Evolutionary conservation across 2,329 filamentous ascomycete genomes (phyloP), one percentile per base, ranked within the genome.

Genomic region (Aspergillus sp.): DNA sequence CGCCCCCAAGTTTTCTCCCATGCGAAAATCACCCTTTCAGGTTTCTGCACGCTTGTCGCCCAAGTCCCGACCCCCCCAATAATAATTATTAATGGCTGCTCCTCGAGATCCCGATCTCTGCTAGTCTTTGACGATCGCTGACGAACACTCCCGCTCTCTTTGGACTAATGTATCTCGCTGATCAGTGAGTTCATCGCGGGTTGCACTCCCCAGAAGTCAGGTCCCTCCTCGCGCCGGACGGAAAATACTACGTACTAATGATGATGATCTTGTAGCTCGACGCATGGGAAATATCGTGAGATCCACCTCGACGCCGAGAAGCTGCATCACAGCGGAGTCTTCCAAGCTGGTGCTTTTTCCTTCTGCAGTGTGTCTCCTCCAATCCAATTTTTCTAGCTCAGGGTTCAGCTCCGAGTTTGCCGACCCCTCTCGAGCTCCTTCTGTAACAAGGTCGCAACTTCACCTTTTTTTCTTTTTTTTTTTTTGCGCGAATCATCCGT

Each of bases 261-360:
- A 58, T 9, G 59, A 58, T 61, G 56, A 61, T 60, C 56, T 41
- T 44, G 50, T 61, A 58, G 60, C 45, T 47, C 50, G 27, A 61
- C 60, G 57, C 54, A 57, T 64, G 62, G 60, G 54, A 61, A 30
- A 54, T 30, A 57, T 47, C 57, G 59, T 47, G 53, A 57, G 37
- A 39, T 37, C 58, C 54, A 58, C 59, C 48, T 41, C 33, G 51
- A 50, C 47, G 41, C 44, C 41, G 47, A 50, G 22, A 27, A 46
- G 12, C 12, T 42, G 33, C 42, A 27, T 45, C 20, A 19, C 48
- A 45, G 49, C 34, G 50, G 54, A 30, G 46, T 27, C 27, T 13
- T 34, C 20, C 13, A 17, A 51, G 15, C 11, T 30, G 46, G 37
- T 17, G 48, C 15, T 13, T 27, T 53, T 37, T n/a, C 27, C 27